Base-by-base conservation (phyloP, 495 filamentous ascomycete species). In the Xylaria longipes region DNA sequence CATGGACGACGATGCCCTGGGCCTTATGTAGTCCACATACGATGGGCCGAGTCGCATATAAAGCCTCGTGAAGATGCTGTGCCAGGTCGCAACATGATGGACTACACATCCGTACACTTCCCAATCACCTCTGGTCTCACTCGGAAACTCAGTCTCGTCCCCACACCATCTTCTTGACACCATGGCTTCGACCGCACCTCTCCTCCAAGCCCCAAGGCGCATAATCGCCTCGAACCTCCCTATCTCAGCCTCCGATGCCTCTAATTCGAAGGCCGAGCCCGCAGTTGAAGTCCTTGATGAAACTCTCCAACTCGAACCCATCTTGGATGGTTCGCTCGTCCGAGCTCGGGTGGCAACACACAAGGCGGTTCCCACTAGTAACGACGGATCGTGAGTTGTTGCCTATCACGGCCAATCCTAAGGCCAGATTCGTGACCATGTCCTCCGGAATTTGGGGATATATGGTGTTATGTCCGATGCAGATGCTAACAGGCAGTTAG, bases 151-250 rank as follows among this genome's bases (percentile, higher is more conserved):
- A 22, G 5, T 67, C 48, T 67, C 27, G 39, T 60, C 35, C 17
- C 12, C 2, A 48, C 27, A n/a, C 25, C 5, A 39, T 50, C 29
- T 27, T 35, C n/a, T n/a, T 17, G 25, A 8, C 41, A 71, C 11
- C 41, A 76, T 72, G 77, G 45, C 68, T 70, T 74, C 77, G 27
- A 68, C 58, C 25, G n/a, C 37, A 67, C 43, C 57, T 20, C 31
- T 71, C 15, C 68, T 52, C 8, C 63, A 72, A 41, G 50, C 61
- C 17, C 76, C 75, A 7, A 78, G 70, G 62, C 74, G 73, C 14
- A 75, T 76, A 43, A 69, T 71, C 17, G 76, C 75, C 64, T 75
- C 71, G 7, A 76, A 77, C 50, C 72, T 76, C n/a, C 69, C 73
- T 33, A 62, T 75, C 61, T 29, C 45, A 20, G 63, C 52, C 37